A percentile compares a stretch with the other conserved stretches of the same genome.
phyloP scores from a whole-genome alignment of 2,329 filamentous ascomycete genomes.

The Aspergillus persii region DNA sequence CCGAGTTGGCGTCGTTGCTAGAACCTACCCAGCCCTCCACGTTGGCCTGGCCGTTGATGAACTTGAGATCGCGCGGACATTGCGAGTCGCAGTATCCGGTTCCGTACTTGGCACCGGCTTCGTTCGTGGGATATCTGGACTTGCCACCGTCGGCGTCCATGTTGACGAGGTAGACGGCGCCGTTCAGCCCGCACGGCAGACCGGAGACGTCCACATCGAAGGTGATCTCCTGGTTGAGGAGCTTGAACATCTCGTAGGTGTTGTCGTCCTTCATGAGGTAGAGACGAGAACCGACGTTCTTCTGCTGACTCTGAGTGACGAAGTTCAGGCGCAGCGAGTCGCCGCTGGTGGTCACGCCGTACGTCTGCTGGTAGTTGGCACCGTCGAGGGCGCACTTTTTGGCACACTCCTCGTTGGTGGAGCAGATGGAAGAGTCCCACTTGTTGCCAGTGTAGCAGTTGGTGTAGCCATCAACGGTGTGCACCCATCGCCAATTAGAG shows the following conservation, averaged over 20 bases:
- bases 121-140: conserved; percentile 50
- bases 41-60: conserved; percentile 51
- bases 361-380: conserved; percentile 53
- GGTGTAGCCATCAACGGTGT: conserved; percentile 47
- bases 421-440: conserved; percentile 51
- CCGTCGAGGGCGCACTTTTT: conserved; percentile 58
- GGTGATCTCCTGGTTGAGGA: conserved; percentile 67
- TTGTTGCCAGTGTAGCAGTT: conserved; percentile 59
- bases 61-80: conserved; percentile 52
- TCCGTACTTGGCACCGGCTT: conserved; percentile 59
- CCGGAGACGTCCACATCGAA: conserved; percentile 70
- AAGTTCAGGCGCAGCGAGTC: conserved; percentile 50
- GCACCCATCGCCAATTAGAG: conserved; percentile 60
- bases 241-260: conserved; percentile 64
- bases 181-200: conserved; percentile 68
- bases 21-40: conserved; percentile 54
- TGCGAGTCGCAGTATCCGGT: conserved; percentile 65
- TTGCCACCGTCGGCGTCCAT: conserved; percentile 62
- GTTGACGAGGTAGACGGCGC: conserved; percentile 64
- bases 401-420: conserved; percentile 51
- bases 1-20: conserved; percentile 54
- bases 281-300: conserved; percentile 52
- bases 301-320: conserved; percentile 37
- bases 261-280: conserved; percentile 63
- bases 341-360: conserved; percentile 53